These are phyloP conservation scores for Trichophyton simii DNA, from an alignment of 2,329 filamentous ascomycete species.

Conservation along the genomic window DNA sequence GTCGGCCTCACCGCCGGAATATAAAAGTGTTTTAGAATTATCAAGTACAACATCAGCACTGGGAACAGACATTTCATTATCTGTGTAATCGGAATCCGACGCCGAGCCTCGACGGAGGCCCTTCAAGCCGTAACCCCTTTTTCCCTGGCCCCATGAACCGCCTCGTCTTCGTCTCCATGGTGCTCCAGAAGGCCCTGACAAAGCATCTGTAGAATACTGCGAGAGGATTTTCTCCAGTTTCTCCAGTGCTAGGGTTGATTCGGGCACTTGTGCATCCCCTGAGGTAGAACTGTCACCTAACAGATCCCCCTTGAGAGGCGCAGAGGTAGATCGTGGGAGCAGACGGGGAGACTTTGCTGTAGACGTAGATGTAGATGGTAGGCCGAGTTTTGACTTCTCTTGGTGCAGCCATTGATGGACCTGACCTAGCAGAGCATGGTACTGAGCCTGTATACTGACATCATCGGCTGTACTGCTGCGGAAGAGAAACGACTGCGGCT, in stretches of 20 bases:
- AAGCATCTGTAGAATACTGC: constrained; percentile 24
- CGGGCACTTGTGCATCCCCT: constrained; percentile 39
- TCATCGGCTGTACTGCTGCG: constrained; percentile 1
- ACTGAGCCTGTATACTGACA: constrained; percentile 15
- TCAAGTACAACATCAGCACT: constrained; percentile 74
- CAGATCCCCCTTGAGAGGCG: neutral
- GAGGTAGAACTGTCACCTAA: neutral
- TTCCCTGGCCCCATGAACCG: constrained; percentile 6
- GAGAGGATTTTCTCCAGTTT: constrained; percentile 60
- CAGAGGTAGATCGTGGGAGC: neutral
- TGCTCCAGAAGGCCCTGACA: constrained; percentile 16
- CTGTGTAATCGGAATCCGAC: constrained; percentile 74
- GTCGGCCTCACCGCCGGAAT: constrained; percentile 45
- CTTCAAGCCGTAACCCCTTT: constrained; percentile 18
- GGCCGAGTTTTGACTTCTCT: constrained; percentile 57
- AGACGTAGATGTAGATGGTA: constrained; percentile 21
- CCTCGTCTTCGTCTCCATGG: constrained; percentile 9
- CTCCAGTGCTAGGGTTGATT: constrained; percentile 63
- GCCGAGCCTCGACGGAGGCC: constrained; percentile 41
- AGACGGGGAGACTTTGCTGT: constrained; percentile 17
- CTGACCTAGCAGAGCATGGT: constrained; percentile 49
- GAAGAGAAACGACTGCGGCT: neutral
- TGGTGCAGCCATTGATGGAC: constrained; percentile 73
- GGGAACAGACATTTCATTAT: constrained; percentile 72
- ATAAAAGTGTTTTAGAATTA: constrained; percentile 78